A percentile compares a stretch with the other conserved stretches of the same genome.
Evolutionary conservation across 106 monocot species (phyloP).

Genomic region (Allium cepa): DNA sequence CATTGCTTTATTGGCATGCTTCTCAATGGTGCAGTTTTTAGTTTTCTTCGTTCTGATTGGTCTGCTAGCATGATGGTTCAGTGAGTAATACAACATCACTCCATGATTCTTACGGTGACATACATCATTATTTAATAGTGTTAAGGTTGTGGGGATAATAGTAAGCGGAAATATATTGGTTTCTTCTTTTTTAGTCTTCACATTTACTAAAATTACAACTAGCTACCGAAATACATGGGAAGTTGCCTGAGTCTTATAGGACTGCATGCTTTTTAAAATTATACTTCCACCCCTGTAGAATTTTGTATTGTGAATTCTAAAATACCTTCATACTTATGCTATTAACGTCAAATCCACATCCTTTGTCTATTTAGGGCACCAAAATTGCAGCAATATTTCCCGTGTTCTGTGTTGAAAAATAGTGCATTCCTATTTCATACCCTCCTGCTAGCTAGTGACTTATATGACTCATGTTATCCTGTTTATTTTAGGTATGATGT

Average conservation of each 20-base stretch:
- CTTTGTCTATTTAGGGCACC: no score
- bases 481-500: conserved; percentile 55
- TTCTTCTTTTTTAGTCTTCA: neutral
- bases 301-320: no score
- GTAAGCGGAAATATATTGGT: neutral
- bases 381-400: no score
- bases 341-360: no score
- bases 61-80: neutral
- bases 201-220: no score
- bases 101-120: neutral
- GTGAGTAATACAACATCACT: neutral
- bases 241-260: no score
- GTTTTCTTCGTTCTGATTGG: neutral
- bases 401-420: no score
- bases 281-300: no score
- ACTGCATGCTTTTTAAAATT: no score
- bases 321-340: no score
- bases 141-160: neutral
- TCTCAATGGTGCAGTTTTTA: conserved; percentile 1
- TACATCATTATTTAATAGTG: neutral
- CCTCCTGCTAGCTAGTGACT: neutral
- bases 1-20: neutral
- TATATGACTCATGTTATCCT: conserved; percentile 1
- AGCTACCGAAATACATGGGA: no score
- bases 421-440: no score